Base-by-base conservation (phyloP, 2,329 filamentous ascomycete species). In the Biscogniauxia mediterranea region DNA sequence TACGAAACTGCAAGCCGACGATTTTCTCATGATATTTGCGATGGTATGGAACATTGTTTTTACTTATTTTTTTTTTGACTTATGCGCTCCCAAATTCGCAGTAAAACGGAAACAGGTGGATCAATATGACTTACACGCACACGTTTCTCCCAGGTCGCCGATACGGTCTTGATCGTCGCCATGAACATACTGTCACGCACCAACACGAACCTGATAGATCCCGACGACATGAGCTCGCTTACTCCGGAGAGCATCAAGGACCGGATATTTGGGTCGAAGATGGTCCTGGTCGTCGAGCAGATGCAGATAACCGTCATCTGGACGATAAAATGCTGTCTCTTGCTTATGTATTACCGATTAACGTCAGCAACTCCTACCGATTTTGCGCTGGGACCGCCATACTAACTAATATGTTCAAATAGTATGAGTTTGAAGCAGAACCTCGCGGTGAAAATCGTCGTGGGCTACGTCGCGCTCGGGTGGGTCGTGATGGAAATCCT, bases 261-360 rank as follows among this genome's bases (percentile, higher is more conserved):
- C 32, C 76, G 84, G 55, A 70, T 76, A 0, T 75, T 71, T 46
- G 86, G 86, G 11, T 87, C 84, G 53, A 89, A 89, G 77, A 81
- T 85, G 76, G 85, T 88, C 0, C 77, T 88, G 46, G 81, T 87
- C 8, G 82, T 84, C 2, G 86, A 89, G 65, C 79, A 88, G 72
- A 81, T 83, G 68, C 89, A 90, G 76, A 76, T 88, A 19, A 76
- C 85, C 57, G 80, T 82, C 9, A 83, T 83, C 28, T 87, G 83
- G 81, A 72, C 77, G 0, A 77, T 85, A 64, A 88, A 88, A 70
- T 72, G 76, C 8, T 87, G 84, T 66, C 75, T 88, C 64, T 69
- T 88, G 38, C 73, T 86, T 63, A 80, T 87, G 77, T 87, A 85
- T 65, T 76, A 79, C 64, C 82, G 83, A 52, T 74, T 87, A 61